Percentiles rank a stretch among this genome's conserved stretches.
Conservation (phyloP, 805 yeast genomes). For the Candida ulmi region DNA sequence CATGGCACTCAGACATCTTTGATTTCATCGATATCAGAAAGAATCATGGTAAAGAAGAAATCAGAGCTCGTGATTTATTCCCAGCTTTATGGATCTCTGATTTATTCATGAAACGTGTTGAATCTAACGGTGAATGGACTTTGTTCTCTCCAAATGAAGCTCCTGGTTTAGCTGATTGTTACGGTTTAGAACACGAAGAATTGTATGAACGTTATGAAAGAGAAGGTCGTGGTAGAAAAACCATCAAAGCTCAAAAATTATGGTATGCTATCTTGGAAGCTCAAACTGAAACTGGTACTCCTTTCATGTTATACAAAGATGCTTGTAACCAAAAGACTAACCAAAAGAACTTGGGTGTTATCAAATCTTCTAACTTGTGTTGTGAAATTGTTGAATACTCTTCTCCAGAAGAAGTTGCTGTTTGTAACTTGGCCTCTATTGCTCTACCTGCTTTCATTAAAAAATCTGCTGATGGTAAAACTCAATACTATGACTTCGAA, state of each 20-base stretch:
- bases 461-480: slow-evolving; percentile 37
- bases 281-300: slow-evolving; percentile 96
- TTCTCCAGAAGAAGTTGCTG: slow-evolving; percentile 87
- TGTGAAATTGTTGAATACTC: slow-evolving; percentile 94
- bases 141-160: slow-evolving; percentile 86
- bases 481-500: slow-evolving; percentile 60
- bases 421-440: slow-evolving; percentile 88
- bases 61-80: slow-evolving; percentile 90
- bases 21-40: slow-evolving; percentile 84
- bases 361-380: slow-evolving; percentile 90
- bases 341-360: slow-evolving; percentile 88
- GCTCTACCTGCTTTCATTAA: slow-evolving; percentile 80
- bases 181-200: slow-evolving; percentile 76
- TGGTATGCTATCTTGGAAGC: slow-evolving; percentile 90
- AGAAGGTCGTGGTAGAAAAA: slow-evolving; percentile 59
- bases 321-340: slow-evolving; percentile 84
- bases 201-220: slow-evolving; percentile 69
- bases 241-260: slow-evolving; percentile 82
- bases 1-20: slow-evolving; percentile 94
- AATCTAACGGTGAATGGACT: slow-evolving; percentile 75
- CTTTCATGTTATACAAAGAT: slow-evolving; percentile 92
- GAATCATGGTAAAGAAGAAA: slow-evolving; percentile 94
- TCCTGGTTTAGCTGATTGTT: slow-evolving; percentile 78
- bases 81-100: slow-evolving; percentile 95
- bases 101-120: slow-evolving; percentile 87